Evolutionary conservation across 2,329 filamentous ascomycete genomes (phyloP), one percentile per base, ranked within the genome.

Genomic region (Chrysoporthe austroafricana): DNA sequence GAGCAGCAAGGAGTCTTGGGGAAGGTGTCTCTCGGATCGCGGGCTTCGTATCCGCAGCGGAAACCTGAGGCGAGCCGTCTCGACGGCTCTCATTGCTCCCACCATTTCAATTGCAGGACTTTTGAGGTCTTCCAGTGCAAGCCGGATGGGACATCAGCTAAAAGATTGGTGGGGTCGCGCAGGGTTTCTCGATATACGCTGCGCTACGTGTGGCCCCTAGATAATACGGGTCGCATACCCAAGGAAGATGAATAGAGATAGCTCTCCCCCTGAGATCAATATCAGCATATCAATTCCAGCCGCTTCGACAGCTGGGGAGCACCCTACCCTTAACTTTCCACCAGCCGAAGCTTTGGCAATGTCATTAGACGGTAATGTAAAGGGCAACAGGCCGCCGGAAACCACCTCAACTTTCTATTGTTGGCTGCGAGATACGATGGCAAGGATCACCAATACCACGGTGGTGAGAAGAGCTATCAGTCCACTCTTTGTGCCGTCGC

Each of bases 1-100:
- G 36, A 26, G 39, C 57, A 44, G 57, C 57, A 42, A 60, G 57
- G 39, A 32, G 57, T 60, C 57, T 14, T 32, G 57, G 6, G 57
- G n/a, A 60, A n/a, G 39, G 39, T 2, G n/a, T 60, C 14, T 32
- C 57, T 26, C 13, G 50, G 21, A 21, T 16, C 21, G 50, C 13
- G 11, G 26, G 26, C 50, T 54, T 54, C 21, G 4, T 54, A 16
- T 4, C 18, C 46, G 46, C 46, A 21, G 46, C 46, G n/a, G 46
- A 50, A 50, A 50, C n/a, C 21, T 3, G 7, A 54, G 26, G 50
- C 50, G 26, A 34, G 32, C 32, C 32, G 21, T 54, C 21, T 39
- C 18, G 56, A 14, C 5, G 16, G 9, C 16, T 42, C 18, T 18
- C 34, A 58, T 16, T 9, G 34, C 34, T 58, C 18, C 56, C 56